Conservation (phyloP, 83 land plant species). For the Larix sibirica region DNA sequence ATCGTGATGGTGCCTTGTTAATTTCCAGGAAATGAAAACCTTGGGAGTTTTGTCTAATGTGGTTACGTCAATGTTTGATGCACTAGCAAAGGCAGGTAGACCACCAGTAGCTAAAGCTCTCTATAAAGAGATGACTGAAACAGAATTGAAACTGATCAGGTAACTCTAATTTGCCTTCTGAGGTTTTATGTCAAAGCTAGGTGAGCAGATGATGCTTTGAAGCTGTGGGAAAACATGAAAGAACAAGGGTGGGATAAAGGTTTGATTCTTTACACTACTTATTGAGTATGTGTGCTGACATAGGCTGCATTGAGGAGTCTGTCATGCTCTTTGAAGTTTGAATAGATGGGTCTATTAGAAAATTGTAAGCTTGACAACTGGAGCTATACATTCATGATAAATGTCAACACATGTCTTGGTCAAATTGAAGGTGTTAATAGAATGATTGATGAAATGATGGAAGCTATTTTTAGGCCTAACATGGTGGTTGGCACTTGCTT, state of each 20-base stretch:
- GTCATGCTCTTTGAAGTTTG: constrained; percentile 62
- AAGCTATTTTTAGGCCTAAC: constrained; percentile 44
- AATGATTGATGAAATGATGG: constrained; percentile 60
- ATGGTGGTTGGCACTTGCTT: constrained; percentile 69
- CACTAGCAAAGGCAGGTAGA: constrained; percentile 73
- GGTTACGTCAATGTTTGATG: constrained; percentile 63
- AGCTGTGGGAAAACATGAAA: constrained; percentile 68
- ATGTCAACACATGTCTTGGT: constrained; percentile 65
- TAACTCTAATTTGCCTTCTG: constrained; percentile 69
- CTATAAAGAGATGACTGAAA: constrained; percentile 66
- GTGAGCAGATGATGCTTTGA: constrained; percentile 68
- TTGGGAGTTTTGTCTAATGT: constrained; percentile 73
- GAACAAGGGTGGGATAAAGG: constrained; percentile 65
- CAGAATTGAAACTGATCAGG: constrained; percentile 63
- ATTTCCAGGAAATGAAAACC: constrained; percentile 73
- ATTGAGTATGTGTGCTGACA: constrained; percentile 86
- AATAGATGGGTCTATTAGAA: constrained; percentile 59
- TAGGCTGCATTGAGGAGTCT: constrained; percentile 70
- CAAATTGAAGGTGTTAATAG: constrained; percentile 54
- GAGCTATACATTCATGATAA: constrained; percentile 81
- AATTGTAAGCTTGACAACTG: constrained; percentile 59
- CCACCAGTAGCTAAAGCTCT: constrained; percentile 49
- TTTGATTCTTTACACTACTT: constrained; percentile 74
- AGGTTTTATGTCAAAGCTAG: constrained; percentile 80
- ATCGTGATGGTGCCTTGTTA: constrained; percentile 65